Evolutionary conservation across 768 basidiomycete genomes (phyloP).

Genomic region (Lactarius pseudohatsudake): DNA sequence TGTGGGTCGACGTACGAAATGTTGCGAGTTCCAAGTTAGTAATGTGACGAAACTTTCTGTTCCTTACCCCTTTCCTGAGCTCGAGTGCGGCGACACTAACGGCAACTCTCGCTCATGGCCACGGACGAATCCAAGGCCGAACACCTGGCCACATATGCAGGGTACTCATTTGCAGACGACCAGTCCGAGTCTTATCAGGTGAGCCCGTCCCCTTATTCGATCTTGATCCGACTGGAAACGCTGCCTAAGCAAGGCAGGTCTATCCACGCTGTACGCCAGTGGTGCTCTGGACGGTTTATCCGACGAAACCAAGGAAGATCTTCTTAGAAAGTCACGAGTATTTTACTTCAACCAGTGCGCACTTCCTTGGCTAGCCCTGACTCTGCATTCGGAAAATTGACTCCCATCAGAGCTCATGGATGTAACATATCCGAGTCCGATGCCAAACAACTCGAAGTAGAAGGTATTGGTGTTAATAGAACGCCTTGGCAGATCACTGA

Average conservation of each 20-base stretch:
- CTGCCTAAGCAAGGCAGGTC: conserved; percentile 55
- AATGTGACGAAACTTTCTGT: neutral
- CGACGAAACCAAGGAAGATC: conserved; percentile 45
- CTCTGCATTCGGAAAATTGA: neutral
- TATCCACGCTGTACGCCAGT: conserved; percentile 53
- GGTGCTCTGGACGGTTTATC: conserved; percentile 40
- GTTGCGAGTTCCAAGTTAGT: neutral
- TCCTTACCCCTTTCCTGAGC: neutral
- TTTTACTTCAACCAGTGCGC: conserved; percentile 72
- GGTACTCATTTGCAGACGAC: conserved; percentile 57
- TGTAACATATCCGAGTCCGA: conserved; percentile 17
- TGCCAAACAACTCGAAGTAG: conserved; percentile 14
- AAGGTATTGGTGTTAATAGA: conserved; percentile 7
- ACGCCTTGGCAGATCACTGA: neutral
- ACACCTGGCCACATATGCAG: conserved; percentile 13
- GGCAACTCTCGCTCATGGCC: conserved; percentile 1
- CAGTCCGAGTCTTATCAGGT: conserved; percentile 64
- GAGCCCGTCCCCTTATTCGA: conserved; percentile 20
- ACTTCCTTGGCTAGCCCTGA: neutral
- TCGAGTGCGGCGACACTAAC: neutral
- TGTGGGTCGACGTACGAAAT: neutral
- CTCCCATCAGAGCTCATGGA: conserved; percentile 14
- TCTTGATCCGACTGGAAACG: neutral
- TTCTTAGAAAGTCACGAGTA: conserved; percentile 53
- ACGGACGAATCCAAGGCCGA: conserved; percentile 1